Base-by-base conservation (phyloP, 371 early-diverging fungal species). In the Capillidium heterosporum region DNA sequence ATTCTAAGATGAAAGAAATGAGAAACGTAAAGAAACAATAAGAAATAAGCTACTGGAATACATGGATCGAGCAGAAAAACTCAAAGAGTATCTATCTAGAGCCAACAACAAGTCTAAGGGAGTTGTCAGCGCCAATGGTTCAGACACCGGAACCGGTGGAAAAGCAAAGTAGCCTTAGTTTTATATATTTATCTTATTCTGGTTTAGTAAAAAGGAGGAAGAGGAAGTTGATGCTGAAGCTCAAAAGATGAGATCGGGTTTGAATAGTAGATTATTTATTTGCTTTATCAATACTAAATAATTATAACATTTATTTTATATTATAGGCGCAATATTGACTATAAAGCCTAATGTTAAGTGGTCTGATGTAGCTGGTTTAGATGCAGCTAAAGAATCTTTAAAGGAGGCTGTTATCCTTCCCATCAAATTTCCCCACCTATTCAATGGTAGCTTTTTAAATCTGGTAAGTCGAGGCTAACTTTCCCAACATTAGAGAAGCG, bases 351-450 rank as follows among this genome's bases (percentile, higher is more conserved):
- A 95, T 67, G 85, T 96, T 42, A 79, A 76, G 47, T 97, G 95
- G 95, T 81, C 82, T 3, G 99, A 99, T 71, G 89, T 99, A 39
- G 99, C 98, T 28, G 99, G 99, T 31, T 69, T 99, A 62, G 98
- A 98, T 59, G 82, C 75, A 1, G 99, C 99, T 48, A 99, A 98
- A 71, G 95, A 95, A 67, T 89, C 98, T 41, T 77, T 99, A 58
- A 90, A 93, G 66, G 99, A 99, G 69, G 94, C 97, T 0, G 96
- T 98, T 8, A 98, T 98, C 63, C 69, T 99, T 52, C 99, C 99
- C 0, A 89, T 98, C 62, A 85, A 87, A 65, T 95, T 97, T 58
- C 92, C 95, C 39, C 95, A 95, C 55, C 70, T 97, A 48, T 99
- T 97, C 59, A 89, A 89, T 27, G 91, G 87, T 70, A 64, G 52